These are phyloP conservation scores for Monosporozyma servazzii DNA, from an alignment of 805 yeast genomes.

Conservation along the genomic window DNA sequence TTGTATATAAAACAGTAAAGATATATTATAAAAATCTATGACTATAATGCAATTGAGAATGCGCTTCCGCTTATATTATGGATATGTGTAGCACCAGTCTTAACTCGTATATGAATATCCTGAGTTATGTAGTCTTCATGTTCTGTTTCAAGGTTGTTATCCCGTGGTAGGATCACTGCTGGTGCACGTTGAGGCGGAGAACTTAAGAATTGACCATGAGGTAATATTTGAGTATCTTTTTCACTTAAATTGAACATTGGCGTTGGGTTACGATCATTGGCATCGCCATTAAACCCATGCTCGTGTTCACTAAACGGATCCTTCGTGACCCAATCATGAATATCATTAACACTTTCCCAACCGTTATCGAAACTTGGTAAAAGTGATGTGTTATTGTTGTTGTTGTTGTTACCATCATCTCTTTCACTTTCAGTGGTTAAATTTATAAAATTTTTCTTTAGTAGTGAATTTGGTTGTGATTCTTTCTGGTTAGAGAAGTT, in stretches of 20 bases:
- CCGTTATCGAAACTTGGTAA: slow-evolving; percentile 15
- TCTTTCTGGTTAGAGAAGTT: neutral
- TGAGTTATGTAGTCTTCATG: slow-evolving; percentile 8
- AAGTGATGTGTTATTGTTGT: neutral
- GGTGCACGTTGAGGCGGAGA: neutral
- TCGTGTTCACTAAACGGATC: neutral
- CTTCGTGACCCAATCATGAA: slow-evolving; percentile 17
- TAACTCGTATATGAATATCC: slow-evolving; percentile 36
- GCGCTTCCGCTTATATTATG: slow-evolving; percentile 35
- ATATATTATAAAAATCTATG: neutral
- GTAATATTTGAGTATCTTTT: neutral
- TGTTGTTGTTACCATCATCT: neutral
- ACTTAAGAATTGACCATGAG: neutral
- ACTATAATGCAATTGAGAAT: slow-evolving; percentile 18
- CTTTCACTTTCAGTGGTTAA: neutral
- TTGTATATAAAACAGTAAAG: too few species aligned
- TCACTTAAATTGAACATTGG: slow-evolving; percentile 1
- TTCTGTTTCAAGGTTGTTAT: slow-evolving; percentile 6
- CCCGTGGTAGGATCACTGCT: neutral
- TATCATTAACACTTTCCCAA: slow-evolving; percentile 28
- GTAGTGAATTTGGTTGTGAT: neutral
- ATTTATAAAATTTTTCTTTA: neutral
- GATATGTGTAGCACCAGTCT: slow-evolving; percentile 33
- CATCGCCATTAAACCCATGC: neutral
- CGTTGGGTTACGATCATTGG: neutral